Percentiles rank a stretch among this genome's conserved stretches.
These are phyloP conservation scores for Botrytis tulipae DNA, from an alignment of 2,329 filamentous ascomycete genomes.

Conservation along the genomic window DNA sequence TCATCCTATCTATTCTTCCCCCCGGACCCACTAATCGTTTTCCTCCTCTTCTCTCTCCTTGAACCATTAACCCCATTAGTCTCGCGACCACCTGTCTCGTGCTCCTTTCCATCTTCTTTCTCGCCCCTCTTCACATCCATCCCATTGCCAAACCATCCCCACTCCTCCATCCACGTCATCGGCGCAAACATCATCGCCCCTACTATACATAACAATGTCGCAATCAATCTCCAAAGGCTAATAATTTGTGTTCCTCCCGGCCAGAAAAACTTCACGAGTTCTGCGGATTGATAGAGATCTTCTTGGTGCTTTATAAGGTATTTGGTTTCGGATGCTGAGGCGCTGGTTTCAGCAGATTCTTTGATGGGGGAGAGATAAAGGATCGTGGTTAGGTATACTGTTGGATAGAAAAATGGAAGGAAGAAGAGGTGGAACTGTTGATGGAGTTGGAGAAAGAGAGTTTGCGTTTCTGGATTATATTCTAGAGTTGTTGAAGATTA, in stretches of 20 bases:
- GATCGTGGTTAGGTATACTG: conserved; percentile 66
- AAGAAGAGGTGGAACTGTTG: conserved; percentile 79
- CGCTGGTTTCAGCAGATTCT: background rate
- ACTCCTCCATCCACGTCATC: conserved; percentile 50
- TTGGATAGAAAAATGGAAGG: conserved; percentile 69
- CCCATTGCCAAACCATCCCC: conserved; percentile 23
- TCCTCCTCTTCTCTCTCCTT: background rate
- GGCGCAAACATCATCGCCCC: conserved; percentile 53
- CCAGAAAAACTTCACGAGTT: conserved; percentile 70
- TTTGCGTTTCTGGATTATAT: conserved; percentile 62
- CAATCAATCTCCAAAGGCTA: conserved; percentile 49
- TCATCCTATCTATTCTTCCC: background rate
- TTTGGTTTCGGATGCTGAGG: conserved; percentile 36
- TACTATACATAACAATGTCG: conserved; percentile 62
- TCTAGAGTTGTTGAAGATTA: conserved; percentile 41
- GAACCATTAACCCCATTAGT: background rate
- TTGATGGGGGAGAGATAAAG: conserved; percentile 54
- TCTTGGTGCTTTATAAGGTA: conserved; percentile 78
- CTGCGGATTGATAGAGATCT: conserved; percentile 76
- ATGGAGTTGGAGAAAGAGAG: conserved; percentile 71
- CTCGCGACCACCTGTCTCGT: background rate
- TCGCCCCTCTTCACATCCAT: background rate
- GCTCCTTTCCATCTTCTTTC: background rate
- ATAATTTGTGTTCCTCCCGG: conserved; percentile 59
- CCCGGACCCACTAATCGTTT: background rate